phyloP scores from a whole-genome alignment of 1,284 basidiomycete genomes.

The Neonothopanus nambi region DNA sequence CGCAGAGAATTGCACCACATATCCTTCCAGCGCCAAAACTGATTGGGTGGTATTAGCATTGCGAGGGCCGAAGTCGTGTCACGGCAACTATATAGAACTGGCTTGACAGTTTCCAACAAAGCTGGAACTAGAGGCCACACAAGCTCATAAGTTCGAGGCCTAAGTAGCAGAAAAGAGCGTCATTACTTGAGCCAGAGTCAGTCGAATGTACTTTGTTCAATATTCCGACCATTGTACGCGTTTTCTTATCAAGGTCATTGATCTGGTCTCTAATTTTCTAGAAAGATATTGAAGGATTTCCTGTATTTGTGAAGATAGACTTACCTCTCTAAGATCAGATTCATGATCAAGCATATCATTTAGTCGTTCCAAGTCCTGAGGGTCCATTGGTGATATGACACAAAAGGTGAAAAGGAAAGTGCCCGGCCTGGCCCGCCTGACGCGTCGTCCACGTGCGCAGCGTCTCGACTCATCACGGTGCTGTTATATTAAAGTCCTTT shows the following conservation, averaged over 20 bases:
- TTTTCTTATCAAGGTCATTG: slow-evolving; percentile 70
- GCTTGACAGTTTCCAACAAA: slow-evolving; percentile 57
- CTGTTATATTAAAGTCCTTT: no score
- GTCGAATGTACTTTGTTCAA: slow-evolving; percentile 80
- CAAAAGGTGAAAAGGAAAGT: no score
- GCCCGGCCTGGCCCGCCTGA: neutral
- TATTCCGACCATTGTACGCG: slow-evolving; percentile 61
- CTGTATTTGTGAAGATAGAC: slow-evolving; percentile 11
- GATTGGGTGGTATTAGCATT: slow-evolving; percentile 60
- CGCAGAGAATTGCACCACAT: slow-evolving; percentile 72
- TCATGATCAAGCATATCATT: slow-evolving; percentile 55
- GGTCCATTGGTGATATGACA: no score
- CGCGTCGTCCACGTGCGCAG: neutral
- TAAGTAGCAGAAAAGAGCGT: neutral
- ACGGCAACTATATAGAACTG: slow-evolving; percentile 54
- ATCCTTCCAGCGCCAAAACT: slow-evolving; percentile 83
- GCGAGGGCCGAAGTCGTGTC: slow-evolving; percentile 53
- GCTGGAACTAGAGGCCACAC: slow-evolving; percentile 47
- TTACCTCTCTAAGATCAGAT: slow-evolving; percentile 52
- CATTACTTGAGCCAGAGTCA: slow-evolving; percentile 55
- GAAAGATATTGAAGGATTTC: neutral
- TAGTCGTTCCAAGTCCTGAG: slow-evolving; percentile 51
- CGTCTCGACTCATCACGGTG: no score
- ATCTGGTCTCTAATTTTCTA: slow-evolving; percentile 80
- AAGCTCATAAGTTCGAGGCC: neutral